Base-by-base conservation (phyloP, 2,329 filamentous ascomycete genomes). In the Rutstroemia sp. region DNA sequence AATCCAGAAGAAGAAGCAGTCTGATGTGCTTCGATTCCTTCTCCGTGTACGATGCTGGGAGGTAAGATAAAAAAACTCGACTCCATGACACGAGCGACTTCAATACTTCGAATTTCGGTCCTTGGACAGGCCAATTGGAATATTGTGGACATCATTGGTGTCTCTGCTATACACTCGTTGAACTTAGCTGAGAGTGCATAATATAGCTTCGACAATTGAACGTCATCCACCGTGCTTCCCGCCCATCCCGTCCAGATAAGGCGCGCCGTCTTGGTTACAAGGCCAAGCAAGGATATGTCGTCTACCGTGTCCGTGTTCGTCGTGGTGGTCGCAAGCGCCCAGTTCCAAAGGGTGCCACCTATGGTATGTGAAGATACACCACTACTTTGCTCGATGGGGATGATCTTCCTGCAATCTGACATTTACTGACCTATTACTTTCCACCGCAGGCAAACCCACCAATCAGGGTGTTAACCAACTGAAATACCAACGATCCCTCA, bases 1-100 rank as follows among this genome's bases (percentile, higher is more conserved):
- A 86, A 88, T 99, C 83, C 91, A 96, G 80, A 97, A 99, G 91
- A 96, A 96, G 90, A 99, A 99, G 91, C 94, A 99, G 88, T 96
- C 90, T 78, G 94, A 99, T 86, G 88, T 99, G 75, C 89, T 97
- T 83, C 92, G 92, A 83, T 99, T 99, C 86, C 88, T 99, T 81
- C 90, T 96, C 79, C 92, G 91, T 78, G 91, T 96, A 76, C 92
- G 94, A 82, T 99, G 94, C 92, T 99, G 94, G 94, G 94, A 99
- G 89, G 92, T 92, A 83, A 81, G 84, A 83, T 56, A 56, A 82
- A 71, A 27, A 27, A 7, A 58, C 55, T 60, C 68, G 65, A 68
- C 64, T 69, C 51, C 68, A 66, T 68, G 65, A 67, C 65, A 67
- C 63, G 61, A 65, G 61, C 64, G 59, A 64, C 57, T 55, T 54